A percentile compares a stretch with the other conserved stretches of the same genome.
Evolutionary conservation across 2,329 filamentous ascomycete species (phyloP).

Genomic region (Neofusicoccum laricinum): DNA sequence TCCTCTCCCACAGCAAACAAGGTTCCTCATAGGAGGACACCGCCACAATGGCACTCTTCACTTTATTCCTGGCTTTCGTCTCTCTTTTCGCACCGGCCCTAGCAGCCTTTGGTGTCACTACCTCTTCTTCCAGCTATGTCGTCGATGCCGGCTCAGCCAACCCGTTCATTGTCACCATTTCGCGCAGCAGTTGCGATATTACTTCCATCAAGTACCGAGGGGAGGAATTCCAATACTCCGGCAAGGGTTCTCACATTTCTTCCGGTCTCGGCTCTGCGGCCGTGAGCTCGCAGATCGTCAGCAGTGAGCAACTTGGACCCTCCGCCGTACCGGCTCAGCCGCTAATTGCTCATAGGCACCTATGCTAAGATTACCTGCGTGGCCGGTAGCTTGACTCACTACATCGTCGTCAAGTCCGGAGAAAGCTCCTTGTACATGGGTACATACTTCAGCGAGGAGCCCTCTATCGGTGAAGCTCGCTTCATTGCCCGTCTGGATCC

Average conservation of each 20-base stretch:
- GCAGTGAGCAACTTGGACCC: conserved; percentile 23
- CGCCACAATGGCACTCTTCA: conserved; percentile 15
- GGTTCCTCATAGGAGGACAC: neutral
- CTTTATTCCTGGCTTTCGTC: conserved; percentile 30
- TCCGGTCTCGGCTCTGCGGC: conserved; percentile 59
- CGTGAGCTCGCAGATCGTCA: conserved; percentile 44
- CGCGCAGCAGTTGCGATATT: conserved; percentile 58
- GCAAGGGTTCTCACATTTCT: conserved; percentile 53
- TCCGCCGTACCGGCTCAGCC: too few species aligned
- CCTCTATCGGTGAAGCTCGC: conserved; percentile 52
- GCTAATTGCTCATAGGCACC: conserved; percentile 22
- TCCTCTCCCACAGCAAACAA: neutral
- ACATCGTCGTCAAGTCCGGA: conserved; percentile 59
- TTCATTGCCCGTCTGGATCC: conserved; percentile 62
- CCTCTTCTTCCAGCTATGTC: conserved; percentile 28
- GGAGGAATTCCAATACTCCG: conserved; percentile 56
- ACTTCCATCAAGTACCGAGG: conserved; percentile 61
- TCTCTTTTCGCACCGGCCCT: conserved; percentile 20
- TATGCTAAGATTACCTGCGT: conserved; percentile 63
- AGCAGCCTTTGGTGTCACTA: conserved; percentile 37
- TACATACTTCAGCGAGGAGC: conserved; percentile 56
- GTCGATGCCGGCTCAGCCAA: conserved; percentile 35
- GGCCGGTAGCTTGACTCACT: conserved; percentile 60
- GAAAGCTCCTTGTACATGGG: conserved; percentile 54
- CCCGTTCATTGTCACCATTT: conserved; percentile 31